These are phyloP conservation scores for Tetrapisispora taiwanensis DNA, from an alignment of 805 yeast species.

Conservation along the genomic window DNA sequence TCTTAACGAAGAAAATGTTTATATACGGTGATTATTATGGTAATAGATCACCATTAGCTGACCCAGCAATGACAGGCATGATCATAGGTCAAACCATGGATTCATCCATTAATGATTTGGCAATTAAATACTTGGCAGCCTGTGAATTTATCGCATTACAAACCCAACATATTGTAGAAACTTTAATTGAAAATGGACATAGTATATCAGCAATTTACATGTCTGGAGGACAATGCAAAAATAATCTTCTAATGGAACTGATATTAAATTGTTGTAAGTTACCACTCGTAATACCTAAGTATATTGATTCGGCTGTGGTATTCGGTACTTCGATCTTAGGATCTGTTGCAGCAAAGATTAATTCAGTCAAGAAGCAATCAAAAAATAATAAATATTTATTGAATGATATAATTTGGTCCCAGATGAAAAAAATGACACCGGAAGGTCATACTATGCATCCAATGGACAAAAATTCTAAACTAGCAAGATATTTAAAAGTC, in stretches of 20 bases:
- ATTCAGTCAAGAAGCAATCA: not conserved
- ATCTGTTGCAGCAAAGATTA: constrained; percentile 67
- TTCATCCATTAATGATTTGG: constrained; percentile 70
- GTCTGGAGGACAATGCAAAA: constrained; percentile 96
- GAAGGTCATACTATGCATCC: constrained; percentile 76
- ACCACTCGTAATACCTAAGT: constrained; percentile 86
- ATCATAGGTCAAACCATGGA: constrained; percentile 93
- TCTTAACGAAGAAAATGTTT: constrained; percentile 74
- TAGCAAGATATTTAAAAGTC: constrained; percentile 58
- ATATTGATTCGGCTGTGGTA: constrained; percentile 94
- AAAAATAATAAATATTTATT: not conserved
- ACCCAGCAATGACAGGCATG: constrained; percentile 83
- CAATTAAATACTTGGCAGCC: constrained; percentile 80
- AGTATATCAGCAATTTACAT: constrained; percentile 63
- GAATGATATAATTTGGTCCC: constrained; percentile 56
- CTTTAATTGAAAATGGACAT: constrained; percentile 77
- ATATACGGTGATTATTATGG: constrained; percentile 97
- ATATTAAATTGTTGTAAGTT: constrained; percentile 88
- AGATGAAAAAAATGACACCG: constrained; percentile 78
- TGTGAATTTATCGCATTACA: constrained; percentile 97
- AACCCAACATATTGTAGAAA: constrained; percentile 87
- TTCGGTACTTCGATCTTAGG: constrained; percentile 93
- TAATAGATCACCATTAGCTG: constrained; percentile 95
- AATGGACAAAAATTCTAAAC: constrained; percentile 44
- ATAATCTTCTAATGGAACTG: constrained; percentile 76